Percentiles rank a stretch among this genome's conserved stretches.
phyloP scores from a whole-genome alignment of 179 eudicot species.

The Nepenthes alata region DNA sequence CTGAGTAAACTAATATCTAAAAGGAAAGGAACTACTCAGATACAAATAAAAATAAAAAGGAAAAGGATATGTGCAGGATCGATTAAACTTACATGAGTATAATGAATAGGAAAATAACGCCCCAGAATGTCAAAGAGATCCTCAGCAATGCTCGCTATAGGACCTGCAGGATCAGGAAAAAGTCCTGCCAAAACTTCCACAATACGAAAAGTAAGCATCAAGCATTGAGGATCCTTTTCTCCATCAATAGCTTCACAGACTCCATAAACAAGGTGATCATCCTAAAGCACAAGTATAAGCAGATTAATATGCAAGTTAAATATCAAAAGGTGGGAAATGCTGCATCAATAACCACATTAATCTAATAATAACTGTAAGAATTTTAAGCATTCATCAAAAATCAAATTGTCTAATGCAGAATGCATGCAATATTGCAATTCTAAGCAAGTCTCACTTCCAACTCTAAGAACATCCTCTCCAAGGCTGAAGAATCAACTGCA shows the following conservation, averaged over 20 bases:
- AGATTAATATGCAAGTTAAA: not conserved
- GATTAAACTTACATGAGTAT: conserved; percentile 64
- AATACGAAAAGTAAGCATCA: conserved; percentile 53
- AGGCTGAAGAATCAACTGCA: too few species aligned
- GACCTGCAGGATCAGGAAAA: conserved; percentile 54
- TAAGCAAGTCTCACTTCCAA: too few species aligned
- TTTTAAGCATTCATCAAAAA: too few species aligned
- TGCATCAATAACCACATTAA: not conserved
- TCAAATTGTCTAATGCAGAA: too few species aligned
- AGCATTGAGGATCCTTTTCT: conserved; percentile 88
- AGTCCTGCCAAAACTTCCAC: conserved; percentile 47
- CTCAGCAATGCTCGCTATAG: conserved; percentile 56
- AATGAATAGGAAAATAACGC: conserved; percentile 81
- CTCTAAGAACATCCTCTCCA: too few species aligned
- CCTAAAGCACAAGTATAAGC: conserved; percentile 30
- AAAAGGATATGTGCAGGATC: not conserved
- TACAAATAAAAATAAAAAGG: not conserved
- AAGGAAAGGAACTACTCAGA: too few species aligned
- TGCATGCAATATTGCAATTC: too few species aligned
- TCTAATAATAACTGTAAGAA: too few species aligned
- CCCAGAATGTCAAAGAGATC: conserved; percentile 77
- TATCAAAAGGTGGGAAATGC: not conserved
- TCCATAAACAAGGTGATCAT: conserved; percentile 60
- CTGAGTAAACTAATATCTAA: too few species aligned
- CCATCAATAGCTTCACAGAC: conserved; percentile 82